Conservation (phyloP, 179 eudicot genomes). For the Spinacia oleracea region DNA sequence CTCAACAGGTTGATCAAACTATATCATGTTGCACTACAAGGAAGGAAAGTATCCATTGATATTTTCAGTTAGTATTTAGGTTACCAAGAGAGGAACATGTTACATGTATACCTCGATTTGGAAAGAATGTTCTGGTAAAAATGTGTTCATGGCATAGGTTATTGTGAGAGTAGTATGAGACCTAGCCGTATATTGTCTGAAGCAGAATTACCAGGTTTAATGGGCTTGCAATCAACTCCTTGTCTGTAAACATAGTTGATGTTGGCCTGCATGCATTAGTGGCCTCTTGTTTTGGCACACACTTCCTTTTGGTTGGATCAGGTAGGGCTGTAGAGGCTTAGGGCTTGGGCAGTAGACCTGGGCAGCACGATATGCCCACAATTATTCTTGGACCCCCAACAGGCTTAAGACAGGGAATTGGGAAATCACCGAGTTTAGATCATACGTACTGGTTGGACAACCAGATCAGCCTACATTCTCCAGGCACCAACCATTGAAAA, state of each 20-base stretch:
- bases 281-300: conserved; percentile 63
- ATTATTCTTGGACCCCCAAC: background rate
- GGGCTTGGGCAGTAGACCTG: conserved; percentile 2
- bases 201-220: conserved; percentile 71
- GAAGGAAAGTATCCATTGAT: background rate
- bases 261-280: conserved; percentile 53
- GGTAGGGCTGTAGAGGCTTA: conserved; percentile 17
- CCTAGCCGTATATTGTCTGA: conserved; percentile 46
- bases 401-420: background rate
- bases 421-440: no score
- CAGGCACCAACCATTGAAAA: no score
- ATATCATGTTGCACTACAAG: no score
- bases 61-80: background rate
- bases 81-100: background rate
- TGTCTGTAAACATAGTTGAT: conserved; percentile 67
- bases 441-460: no score
- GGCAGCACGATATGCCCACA: background rate
- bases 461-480: no score
- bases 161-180: conserved; percentile 45
- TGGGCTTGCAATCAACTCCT: conserved; percentile 63
- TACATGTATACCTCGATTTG: conserved; percentile 52
- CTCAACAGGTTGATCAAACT: background rate
- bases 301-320: conserved; percentile 47
- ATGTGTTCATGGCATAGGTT: conserved; percentile 69
- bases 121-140: conserved; percentile 54